A percentile compares a stretch with the other conserved stretches of the same genome.
Evolutionary conservation across 306 rosid genomes (phyloP).

Genomic region (Nissolia schottii): DNA sequence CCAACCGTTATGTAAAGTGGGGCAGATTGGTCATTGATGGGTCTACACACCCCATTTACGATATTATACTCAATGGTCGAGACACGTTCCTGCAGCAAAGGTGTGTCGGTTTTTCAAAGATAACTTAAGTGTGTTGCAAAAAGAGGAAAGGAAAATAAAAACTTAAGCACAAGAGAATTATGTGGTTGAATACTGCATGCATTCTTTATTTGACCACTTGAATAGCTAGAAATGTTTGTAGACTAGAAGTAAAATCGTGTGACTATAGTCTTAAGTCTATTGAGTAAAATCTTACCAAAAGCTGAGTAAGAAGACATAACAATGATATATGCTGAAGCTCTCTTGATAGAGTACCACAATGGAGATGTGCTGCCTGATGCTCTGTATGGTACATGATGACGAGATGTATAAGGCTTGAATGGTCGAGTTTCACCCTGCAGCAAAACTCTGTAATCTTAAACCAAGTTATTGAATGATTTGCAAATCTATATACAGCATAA

Average conservation of each 20-base stretch:
- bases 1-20: slow-evolving; percentile 79
- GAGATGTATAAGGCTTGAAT: slow-evolving; percentile 52
- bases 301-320: slow-evolving; percentile 72
- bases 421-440: slow-evolving; percentile 49
- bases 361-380: slow-evolving; percentile 36
- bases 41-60: slow-evolving; percentile 10
- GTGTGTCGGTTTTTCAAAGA: not conserved
- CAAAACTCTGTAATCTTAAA: not conserved
- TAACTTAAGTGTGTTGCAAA: too few relatives aligned
- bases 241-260: too few relatives aligned
- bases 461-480: not conserved
- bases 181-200: not conserved
- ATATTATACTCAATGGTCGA: slow-evolving; percentile 53
- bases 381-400: slow-evolving; percentile 38
- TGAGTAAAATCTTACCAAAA: slow-evolving; percentile 47
- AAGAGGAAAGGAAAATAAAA: too few relatives aligned
- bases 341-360: slow-evolving; percentile 43
- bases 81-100: slow-evolving; percentile 52
- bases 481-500: not conserved
- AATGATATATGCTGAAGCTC: slow-evolving; percentile 75
- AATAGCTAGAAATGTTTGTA: not conserved
- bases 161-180: not conserved
- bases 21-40: slow-evolving; percentile 37
- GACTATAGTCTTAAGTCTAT: too few relatives aligned
- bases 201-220: not conserved